A percentile compares a stretch with the other conserved stretches of the same genome.
These are phyloP conservation scores for Pseudogymnoascus sp. DNA, from an alignment of 2,329 filamentous ascomycete species.

Conservation along the genomic window DNA sequence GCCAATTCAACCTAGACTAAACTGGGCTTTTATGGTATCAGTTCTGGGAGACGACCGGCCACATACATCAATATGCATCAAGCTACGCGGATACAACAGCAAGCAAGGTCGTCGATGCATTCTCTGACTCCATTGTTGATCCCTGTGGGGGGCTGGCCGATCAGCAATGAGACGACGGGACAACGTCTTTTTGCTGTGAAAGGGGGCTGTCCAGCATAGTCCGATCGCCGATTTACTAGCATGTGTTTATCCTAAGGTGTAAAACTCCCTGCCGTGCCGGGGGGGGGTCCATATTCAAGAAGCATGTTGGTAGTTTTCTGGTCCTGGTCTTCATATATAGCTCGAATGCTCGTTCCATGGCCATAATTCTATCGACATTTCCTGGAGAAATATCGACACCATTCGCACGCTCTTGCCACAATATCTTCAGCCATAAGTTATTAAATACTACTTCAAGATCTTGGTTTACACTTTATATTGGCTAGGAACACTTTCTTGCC, in stretches of 20 bases:
- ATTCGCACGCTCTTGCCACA: background rate
- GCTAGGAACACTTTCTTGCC: background rate
- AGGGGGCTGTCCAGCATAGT: background rate
- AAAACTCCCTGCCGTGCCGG: background rate
- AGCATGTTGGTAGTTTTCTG: background rate
- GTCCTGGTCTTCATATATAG: background rate
- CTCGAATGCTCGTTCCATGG: background rate
- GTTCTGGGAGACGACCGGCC: background rate
- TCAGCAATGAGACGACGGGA: background rate
- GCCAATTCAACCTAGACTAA: background rate
- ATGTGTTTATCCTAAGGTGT: background rate
- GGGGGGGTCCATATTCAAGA: background rate
- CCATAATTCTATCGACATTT: background rate
- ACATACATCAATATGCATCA: background rate
- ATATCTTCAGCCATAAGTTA: background rate
- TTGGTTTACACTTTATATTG: background rate
- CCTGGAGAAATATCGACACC: background rate
- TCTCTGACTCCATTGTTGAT: background rate
- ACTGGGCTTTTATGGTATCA: background rate
- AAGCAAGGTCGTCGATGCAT: background rate
- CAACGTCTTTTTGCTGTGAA: background rate
- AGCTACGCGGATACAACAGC: background rate
- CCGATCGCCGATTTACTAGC: background rate
- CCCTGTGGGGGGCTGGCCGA: background rate
- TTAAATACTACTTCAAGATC: background rate